A percentile compares a stretch with the other conserved stretches of the same genome.
Evolutionary conservation across 495 filamentous ascomycete species (phyloP).

Genomic region (Hyaloscypha variabilis): DNA sequence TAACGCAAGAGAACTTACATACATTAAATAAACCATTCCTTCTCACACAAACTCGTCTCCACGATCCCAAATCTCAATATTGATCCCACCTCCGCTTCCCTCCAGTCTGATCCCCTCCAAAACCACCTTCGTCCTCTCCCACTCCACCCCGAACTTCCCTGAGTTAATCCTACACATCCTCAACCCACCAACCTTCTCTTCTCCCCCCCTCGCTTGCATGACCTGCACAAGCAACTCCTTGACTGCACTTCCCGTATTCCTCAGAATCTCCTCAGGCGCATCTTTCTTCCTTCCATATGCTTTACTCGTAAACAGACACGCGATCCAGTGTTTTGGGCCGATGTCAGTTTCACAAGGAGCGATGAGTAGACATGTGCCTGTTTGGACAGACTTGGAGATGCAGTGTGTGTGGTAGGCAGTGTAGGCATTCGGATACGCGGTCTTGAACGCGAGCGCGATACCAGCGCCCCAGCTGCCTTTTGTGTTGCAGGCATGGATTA

Average conservation of each 20-base stretch:
- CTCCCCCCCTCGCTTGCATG: not conserved
- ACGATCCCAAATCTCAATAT: too few species aligned
- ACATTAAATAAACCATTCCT: too few species aligned
- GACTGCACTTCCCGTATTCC: not conserved
- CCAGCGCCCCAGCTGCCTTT: slow-evolving; percentile 10
- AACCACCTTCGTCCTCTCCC: too few species aligned
- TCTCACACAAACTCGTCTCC: too few species aligned
- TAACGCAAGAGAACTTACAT: too few species aligned
- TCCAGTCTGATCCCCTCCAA: too few species aligned
- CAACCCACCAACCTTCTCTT: not conserved
- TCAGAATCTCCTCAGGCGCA: slow-evolving; percentile 5
- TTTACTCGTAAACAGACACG: slow-evolving; percentile 12
- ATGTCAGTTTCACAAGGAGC: not conserved
- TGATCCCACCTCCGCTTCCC: too few species aligned
- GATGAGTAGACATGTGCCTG: slow-evolving; percentile 14
- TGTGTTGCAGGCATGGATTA: slow-evolving; percentile 12
- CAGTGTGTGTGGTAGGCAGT: slow-evolving; percentile 11
- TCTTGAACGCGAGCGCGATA: slow-evolving; percentile 11
- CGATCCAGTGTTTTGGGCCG: slow-evolving; percentile 13
- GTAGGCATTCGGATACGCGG: slow-evolving; percentile 1
- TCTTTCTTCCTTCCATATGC: not conserved
- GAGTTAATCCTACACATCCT: slow-evolving; percentile 16
- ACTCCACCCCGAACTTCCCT: slow-evolving; percentile 8
- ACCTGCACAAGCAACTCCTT: slow-evolving; percentile 7
- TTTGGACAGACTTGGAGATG: not conserved